A percentile compares a stretch with the other conserved stretches of the same genome.
phyloP scores from a whole-genome alignment of 2,329 filamentous ascomycete genomes.

The Alternaria brassicae region DNA sequence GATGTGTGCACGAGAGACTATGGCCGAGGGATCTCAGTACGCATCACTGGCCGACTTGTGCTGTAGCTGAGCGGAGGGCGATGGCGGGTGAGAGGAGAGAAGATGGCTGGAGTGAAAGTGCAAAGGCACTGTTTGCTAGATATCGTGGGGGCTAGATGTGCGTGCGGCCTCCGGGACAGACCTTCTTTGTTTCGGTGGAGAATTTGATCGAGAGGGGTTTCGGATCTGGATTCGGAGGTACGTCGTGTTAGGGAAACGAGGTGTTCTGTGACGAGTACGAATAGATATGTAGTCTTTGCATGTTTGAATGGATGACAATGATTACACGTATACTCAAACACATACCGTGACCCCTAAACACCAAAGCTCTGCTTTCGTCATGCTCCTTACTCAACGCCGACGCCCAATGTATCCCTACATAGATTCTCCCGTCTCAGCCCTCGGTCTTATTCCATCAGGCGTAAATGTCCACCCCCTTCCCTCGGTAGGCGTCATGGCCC shows the following conservation, averaged over 20 bases:
- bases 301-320: no score
- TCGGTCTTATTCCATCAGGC: slow-evolving; percentile 38
- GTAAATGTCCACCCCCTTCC: slow-evolving; percentile 39
- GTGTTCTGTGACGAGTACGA: rapidly evolving
- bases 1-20: neutral
- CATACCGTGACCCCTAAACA: neutral
- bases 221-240: no score
- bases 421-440: slow-evolving; percentile 48
- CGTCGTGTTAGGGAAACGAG: no score
- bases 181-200: neutral
- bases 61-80: neutral
- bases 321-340: neutral
- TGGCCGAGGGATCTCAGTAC: neutral
- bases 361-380: neutral
- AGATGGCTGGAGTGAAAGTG: neutral
- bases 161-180: neutral
- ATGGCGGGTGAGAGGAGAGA: neutral
- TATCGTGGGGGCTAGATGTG: neutral
- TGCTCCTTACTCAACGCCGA: neutral
- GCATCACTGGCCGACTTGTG: neutral
- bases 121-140: neutral
- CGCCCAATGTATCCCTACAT: slow-evolving; percentile 15
- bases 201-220: no score
- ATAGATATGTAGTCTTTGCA: no score
- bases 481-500: slow-evolving; percentile 52